Percentiles rank a stretch among this genome's conserved stretches.
Conservation (phyloP, 2,329 filamentous ascomycete genomes). For the Neonectria magnoliae region DNA sequence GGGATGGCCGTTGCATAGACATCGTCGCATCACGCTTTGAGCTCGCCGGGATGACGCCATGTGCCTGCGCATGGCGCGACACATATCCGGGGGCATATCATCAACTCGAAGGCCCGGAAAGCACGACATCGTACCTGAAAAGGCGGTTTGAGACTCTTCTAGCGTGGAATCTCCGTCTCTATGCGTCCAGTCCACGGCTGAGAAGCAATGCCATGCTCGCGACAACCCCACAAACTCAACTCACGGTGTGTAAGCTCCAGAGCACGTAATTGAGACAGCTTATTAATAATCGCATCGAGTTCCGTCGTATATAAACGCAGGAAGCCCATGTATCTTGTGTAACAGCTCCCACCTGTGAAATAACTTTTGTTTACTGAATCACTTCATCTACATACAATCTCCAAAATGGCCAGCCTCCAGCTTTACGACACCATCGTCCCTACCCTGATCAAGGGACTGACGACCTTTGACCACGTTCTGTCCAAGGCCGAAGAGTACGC, state of each 20-base stretch:
- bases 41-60: constrained; percentile 19
- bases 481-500: constrained; percentile 34
- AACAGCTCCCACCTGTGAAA: background rate
- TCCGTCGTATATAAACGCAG: constrained; percentile 7
- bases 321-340: background rate
- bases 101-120: background rate
- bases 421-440: constrained; percentile 31
- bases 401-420: constrained; percentile 25
- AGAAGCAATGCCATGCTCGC: background rate
- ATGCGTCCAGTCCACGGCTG: background rate
- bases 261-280: constrained; percentile 19
- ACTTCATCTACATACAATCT: background rate
- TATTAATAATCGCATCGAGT: background rate
- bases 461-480: constrained; percentile 30
- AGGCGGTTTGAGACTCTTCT: background rate
- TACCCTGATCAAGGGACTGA: constrained; percentile 28
- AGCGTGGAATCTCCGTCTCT: constrained; percentile 1
- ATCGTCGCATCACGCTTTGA: background rate
- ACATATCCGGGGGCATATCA: background rate
- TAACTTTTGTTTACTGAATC: background rate
- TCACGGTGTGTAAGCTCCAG: background rate
- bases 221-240: constrained; percentile 6
- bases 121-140: constrained; percentile 17
- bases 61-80: constrained; percentile 18
- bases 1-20: background rate